These are phyloP conservation scores for Pseudogymnoascus sp. DNA, from an alignment of 2,329 filamentous ascomycete species.

Conservation along the genomic window DNA sequence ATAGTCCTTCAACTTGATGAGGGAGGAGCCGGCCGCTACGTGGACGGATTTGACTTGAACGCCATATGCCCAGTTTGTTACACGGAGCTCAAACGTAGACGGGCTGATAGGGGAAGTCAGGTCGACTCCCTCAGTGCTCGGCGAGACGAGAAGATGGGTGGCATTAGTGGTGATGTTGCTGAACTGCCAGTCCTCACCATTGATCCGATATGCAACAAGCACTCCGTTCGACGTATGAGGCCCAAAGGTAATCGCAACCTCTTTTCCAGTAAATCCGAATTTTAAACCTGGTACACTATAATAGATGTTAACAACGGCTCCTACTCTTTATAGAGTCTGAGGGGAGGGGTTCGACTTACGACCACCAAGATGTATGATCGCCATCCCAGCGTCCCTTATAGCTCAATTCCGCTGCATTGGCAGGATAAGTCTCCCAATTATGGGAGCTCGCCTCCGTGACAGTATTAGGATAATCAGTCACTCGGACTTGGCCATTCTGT, in stretches of 20 bases:
- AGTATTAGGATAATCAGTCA: conserved; percentile 36
- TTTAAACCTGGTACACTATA: conserved; percentile 19
- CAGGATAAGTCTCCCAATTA: conserved; percentile 41
- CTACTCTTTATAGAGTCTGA: not conserved
- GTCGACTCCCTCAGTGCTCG: conserved; percentile 37
- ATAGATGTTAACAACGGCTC: not conserved
- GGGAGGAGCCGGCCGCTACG: conserved; percentile 35
- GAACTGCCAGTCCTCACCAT: conserved; percentile 51
- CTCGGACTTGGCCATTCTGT: conserved; percentile 31
- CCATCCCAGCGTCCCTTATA: conserved; percentile 58
- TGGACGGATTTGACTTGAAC: conserved; percentile 49
- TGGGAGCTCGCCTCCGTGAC: conserved; percentile 29
- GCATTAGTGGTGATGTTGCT: conserved; percentile 50
- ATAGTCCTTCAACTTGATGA: conserved; percentile 37
- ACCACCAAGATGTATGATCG: conserved; percentile 53
- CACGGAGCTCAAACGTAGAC: conserved; percentile 47
- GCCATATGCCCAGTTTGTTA: conserved; percentile 54
- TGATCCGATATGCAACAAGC: conserved; percentile 51
- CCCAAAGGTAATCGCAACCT: conserved; percentile 22
- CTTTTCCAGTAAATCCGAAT: conserved; percentile 21
- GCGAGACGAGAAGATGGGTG: conserved; percentile 47
- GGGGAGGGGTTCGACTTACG: conserved; percentile 32
- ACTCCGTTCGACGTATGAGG: conserved; percentile 21
- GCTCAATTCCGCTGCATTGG: conserved; percentile 45
- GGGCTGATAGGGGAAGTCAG: conserved; percentile 36